Evolutionary conservation across 139 green algal genomes (phyloP), one percentile per base, ranked within the genome.

Genomic region (Pseudopediastrum boryanum): DNA sequence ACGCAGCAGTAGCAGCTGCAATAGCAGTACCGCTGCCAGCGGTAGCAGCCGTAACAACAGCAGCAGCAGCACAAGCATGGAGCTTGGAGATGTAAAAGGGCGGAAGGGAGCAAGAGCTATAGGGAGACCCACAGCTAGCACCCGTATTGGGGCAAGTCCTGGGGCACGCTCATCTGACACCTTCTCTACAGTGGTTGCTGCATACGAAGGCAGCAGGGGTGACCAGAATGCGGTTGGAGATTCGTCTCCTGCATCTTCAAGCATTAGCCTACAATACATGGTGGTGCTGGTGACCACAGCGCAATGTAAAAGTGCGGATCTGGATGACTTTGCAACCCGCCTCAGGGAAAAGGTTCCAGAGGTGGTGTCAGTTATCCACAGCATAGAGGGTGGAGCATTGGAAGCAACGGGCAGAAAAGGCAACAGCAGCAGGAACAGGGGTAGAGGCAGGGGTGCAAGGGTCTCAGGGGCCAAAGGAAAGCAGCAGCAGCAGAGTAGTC

Each of bases 351-450:
- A 76, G 3, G 35, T 77, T 13, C 78, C 71, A 9, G 46, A 72
- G 29, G 63, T 89, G 62, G 64, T 31, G 6, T 52, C 33, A 19
- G 64, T 71, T 38, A 41, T 71, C 39, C 64, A 71, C 64, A 56
- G 64, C 64, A 31, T 33, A 8, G 64, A 52, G 36, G 62, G 8
- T 29, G 56, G 8, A n/a, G 13, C 31, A 21, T 38, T 25, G 35
- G 64, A 38, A 31, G 39, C 13, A 7, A 9, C 3, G 10, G 12
- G 64, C 64, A n/a, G 21, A 19, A 3, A 9, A 8, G 38, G 46
- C 48, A 48, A 38, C 38, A 39, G 8, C 54, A 6, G 1, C 51
- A 41, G 51, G 33, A 48, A 51, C 31, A n/a, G 5, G 10, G 6
- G 64, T 41, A 10, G 5, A n/a, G 13, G 64, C 35, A 7, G 35